These are phyloP conservation scores for Cladophialophora yegresii DNA, from an alignment of 2,329 filamentous ascomycete genomes.

Conservation along the genomic window DNA sequence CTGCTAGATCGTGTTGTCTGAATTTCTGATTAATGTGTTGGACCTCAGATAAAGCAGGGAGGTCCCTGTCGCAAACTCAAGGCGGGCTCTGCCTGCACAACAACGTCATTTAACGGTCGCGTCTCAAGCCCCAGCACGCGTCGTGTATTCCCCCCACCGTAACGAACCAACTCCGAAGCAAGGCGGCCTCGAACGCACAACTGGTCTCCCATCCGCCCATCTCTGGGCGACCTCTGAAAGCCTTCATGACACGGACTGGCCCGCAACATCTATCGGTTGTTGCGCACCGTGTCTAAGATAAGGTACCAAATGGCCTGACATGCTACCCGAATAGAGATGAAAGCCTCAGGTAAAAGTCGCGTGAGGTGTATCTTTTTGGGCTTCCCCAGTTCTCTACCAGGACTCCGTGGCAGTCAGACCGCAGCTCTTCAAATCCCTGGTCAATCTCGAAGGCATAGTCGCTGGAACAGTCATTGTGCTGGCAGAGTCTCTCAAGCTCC, in stretches of 20 bases:
- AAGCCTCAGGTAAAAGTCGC: neutral
- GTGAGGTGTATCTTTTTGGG: neutral
- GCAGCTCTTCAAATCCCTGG: neutral
- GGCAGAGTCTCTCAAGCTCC: neutral
- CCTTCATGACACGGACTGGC: neutral
- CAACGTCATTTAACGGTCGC: slow-evolving; percentile 13
- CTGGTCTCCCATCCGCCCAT: neutral
- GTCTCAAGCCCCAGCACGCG: neutral
- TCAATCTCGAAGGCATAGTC: neutral
- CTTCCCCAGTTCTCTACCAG: neutral
- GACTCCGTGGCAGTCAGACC: neutral
- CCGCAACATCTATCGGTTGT: neutral
- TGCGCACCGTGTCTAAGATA: neutral
- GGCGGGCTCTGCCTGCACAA: neutral
- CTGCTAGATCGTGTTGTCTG: neutral
- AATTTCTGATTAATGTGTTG: neutral
- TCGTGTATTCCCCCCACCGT: slow-evolving; percentile 1
- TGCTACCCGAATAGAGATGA: neutral
- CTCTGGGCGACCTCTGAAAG: neutral
- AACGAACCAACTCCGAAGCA: neutral
- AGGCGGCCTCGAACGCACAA: neutral
- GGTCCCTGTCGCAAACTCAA: neutral
- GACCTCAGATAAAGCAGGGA: slow-evolving; percentile 2
- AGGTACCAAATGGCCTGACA: neutral
- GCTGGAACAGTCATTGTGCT: neutral